Conservation (phyloP, 2,329 filamentous ascomycete species). For the Pestalotiopsis sp. region DNA sequence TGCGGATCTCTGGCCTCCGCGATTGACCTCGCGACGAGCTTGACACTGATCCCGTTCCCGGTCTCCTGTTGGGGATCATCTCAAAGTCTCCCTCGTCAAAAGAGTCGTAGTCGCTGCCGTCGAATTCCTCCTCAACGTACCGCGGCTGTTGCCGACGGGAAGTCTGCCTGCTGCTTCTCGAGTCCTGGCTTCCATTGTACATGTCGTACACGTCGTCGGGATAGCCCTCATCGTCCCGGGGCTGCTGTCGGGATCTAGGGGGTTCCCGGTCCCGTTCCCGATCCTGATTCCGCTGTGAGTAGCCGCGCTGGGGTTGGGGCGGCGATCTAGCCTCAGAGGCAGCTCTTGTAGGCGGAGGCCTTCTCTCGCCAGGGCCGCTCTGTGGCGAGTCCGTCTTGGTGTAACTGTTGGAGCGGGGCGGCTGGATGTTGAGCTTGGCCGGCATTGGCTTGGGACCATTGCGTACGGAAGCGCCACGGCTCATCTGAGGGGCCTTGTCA, state of each 20-base stretch:
- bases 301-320: conserved; percentile 45
- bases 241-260: conserved; percentile 38
- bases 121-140: conserved; percentile 81
- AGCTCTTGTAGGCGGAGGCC: conserved; percentile 34
- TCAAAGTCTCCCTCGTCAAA: conserved; percentile 81
- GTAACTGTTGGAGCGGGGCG: conserved; percentile 53
- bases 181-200: conserved; percentile 48
- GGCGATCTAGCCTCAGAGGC: conserved; percentile 48
- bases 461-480: conserved; percentile 62
- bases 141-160: conserved; percentile 52
- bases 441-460: conserved; percentile 63
- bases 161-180: conserved; percentile 39
- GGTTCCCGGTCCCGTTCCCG: not conserved
- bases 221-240: conserved; percentile 62
- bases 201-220: conserved; percentile 72
- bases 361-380: conserved; percentile 29
- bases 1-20: conserved; percentile 67
- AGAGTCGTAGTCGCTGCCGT: conserved; percentile 72
- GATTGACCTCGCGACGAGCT: conserved; percentile 56
- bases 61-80: conserved; percentile 65
- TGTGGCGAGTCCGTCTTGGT: conserved; percentile 54
- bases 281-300: conserved; percentile 40
- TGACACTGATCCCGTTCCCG: conserved; percentile 48
- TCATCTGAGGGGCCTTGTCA: conserved; percentile 61
- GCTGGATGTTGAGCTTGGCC: conserved; percentile 64